phyloP scores from a whole-genome alignment of 2,329 filamentous ascomycete genomes.

The Colletotrichum eleusines region DNA sequence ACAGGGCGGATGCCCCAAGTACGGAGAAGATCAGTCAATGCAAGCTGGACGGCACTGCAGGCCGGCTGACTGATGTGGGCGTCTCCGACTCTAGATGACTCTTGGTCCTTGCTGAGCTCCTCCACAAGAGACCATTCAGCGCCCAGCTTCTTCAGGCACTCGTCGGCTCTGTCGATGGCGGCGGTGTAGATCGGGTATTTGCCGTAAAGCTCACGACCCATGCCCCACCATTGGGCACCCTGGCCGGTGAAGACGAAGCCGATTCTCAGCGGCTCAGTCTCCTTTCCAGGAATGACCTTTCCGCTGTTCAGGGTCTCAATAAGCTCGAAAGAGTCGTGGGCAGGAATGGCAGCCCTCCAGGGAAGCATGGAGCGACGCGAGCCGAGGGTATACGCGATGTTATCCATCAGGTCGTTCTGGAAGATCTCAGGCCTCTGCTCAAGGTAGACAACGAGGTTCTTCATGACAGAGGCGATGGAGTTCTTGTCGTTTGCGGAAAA shows the following conservation, averaged over 20 bases:
- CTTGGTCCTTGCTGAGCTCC: constrained; percentile 52
- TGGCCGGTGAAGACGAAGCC: constrained; percentile 48
- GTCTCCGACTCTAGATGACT: constrained; percentile 51
- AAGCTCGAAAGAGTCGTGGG: constrained; percentile 45
- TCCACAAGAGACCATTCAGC: constrained; percentile 53
- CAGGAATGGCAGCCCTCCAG: constrained; percentile 46
- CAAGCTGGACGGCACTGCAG: constrained; percentile 62
- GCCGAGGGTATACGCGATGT: constrained; percentile 42
- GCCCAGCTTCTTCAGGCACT: constrained; percentile 51
- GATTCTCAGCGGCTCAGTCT: constrained; percentile 47
- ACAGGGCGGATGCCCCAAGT: constrained; percentile 57
- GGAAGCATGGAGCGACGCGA: constrained; percentile 35
- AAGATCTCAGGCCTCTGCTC: constrained; percentile 58
- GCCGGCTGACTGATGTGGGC: constrained; percentile 59
- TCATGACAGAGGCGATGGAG: constrained; percentile 48
- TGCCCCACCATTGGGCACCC: constrained; percentile 46
- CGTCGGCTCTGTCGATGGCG: constrained; percentile 49
- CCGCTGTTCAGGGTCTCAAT: constrained; percentile 52
- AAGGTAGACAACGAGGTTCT: constrained; percentile 53
- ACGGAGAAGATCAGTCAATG: constrained; percentile 57
- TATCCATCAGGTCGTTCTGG: constrained; percentile 55
- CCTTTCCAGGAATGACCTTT: constrained; percentile 52
- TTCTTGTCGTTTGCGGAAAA: constrained; percentile 55
- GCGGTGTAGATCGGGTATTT: constrained; percentile 52
- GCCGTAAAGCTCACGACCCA: constrained; percentile 45